These are phyloP conservation scores for Paramecium sonneborni DNA, from an alignment of 73 alveolate genomes.

Conservation along the genomic window DNA sequence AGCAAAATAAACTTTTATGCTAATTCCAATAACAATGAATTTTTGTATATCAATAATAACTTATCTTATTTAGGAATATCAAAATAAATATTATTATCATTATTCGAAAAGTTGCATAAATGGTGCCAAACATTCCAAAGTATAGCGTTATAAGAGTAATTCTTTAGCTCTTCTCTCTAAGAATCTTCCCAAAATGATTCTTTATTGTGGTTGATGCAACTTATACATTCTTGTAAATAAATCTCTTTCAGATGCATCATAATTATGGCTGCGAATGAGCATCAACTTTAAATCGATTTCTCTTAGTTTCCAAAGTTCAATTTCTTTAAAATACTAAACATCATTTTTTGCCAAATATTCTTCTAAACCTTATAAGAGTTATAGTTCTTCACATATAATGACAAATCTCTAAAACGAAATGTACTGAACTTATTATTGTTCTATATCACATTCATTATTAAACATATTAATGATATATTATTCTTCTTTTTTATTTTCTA, in stretches of 20 bases:
- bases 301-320: slow-evolving; percentile 35
- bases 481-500: background rate
- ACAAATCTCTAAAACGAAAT: slow-evolving; percentile 20
- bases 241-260: slow-evolving; percentile 42
- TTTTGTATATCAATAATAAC: background rate
- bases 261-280: slow-evolving; percentile 28
- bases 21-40: background rate
- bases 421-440: background rate
- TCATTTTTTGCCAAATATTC: background rate
- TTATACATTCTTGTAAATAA: background rate
- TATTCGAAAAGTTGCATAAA: slow-evolving; percentile 22
- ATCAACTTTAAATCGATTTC: slow-evolving; percentile 33
- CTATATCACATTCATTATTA: slow-evolving; percentile 36
- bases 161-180: slow-evolving; percentile 53
- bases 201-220: background rate
- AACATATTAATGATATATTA: background rate
- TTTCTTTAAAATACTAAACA: slow-evolving; percentile 25
- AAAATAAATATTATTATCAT: background rate
- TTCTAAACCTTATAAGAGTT: background rate
- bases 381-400: background rate
- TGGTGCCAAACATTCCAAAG: slow-evolving; percentile 41
- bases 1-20: too few species aligned
- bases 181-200: slow-evolving; percentile 21
- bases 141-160: background rate
- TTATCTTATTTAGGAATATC: background rate